Evolutionary conservation across 306 rosid genomes (phyloP).

Genomic region (Senna tora): DNA sequence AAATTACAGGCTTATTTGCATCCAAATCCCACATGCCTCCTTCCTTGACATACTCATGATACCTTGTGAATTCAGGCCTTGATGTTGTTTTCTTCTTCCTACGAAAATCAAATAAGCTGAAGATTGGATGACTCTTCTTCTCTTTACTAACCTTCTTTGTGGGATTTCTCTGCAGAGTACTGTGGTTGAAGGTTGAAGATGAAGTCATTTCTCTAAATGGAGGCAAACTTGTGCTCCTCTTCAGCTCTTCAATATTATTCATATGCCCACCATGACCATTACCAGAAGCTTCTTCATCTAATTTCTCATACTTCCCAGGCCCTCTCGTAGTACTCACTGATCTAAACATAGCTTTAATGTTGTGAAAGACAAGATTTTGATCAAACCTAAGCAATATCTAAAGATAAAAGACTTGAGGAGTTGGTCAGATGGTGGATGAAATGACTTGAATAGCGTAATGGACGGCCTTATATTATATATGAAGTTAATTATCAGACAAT

Average conservation of each 20-base stretch:
- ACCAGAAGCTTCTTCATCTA: constrained; percentile 51
- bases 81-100: constrained; percentile 63
- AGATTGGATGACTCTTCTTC: constrained; percentile 54
- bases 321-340: constrained; percentile 53
- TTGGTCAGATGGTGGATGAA: not conserved
- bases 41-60: constrained; percentile 68
- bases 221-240: constrained; percentile 56
- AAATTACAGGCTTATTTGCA: constrained; percentile 58
- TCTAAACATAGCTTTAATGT: constrained; percentile 49
- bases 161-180: constrained; percentile 46
- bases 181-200: constrained; percentile 29
- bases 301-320: constrained; percentile 48
- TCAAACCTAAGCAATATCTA: not conserved
- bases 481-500: not conserved
- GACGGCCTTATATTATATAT: constrained; percentile 38
- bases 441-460: constrained; percentile 1
- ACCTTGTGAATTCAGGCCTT: constrained; percentile 62
- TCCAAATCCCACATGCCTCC: constrained; percentile 70
- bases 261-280: constrained; percentile 23
- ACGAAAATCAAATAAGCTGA: constrained; percentile 48
- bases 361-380: constrained; percentile 3
- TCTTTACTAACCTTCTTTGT: constrained; percentile 43
- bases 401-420: constrained; percentile 14
- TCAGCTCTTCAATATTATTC: constrained; percentile 39
- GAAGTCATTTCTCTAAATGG: constrained; percentile 19